Percentiles rank a stretch among this genome's conserved stretches.
Conservation (phyloP, 2,329 filamentous ascomycete genomes). For the Aspergillus eucalypticola region DNA sequence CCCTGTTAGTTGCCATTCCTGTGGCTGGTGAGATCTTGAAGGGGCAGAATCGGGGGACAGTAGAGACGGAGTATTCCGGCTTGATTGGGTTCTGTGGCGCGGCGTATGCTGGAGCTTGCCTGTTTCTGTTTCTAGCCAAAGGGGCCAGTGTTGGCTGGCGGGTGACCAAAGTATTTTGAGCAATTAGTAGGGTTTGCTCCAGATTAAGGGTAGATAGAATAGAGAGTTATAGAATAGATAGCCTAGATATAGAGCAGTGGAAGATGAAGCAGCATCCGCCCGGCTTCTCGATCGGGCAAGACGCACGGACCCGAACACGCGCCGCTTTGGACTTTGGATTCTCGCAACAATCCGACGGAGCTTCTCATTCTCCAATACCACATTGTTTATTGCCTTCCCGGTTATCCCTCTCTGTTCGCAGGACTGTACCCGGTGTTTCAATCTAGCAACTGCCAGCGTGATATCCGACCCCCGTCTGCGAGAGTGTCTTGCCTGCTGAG, state of each 20-base stretch:
- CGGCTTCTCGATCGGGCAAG: not conserved
- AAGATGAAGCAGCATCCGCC: not conserved
- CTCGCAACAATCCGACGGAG: not conserved
- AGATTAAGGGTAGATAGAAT: too few species aligned
- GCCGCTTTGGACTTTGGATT: not conserved
- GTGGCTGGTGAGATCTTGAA: conserved; percentile 27
- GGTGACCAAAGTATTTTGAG: not conserved
- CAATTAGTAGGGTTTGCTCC: too few species aligned
- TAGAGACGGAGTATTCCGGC: conserved; percentile 15
- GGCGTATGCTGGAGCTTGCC: conserved; percentile 30
- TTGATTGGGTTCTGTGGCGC: conserved; percentile 20
- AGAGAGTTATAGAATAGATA: too few species aligned
- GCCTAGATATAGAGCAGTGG: not conserved
- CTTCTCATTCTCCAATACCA: not conserved
- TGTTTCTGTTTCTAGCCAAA: conserved; percentile 8
- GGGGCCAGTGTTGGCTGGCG: conserved; percentile 5
- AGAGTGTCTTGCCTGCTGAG: not conserved
- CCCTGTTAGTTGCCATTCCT: conserved; percentile 24
- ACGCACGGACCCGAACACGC: not conserved
- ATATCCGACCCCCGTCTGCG: not conserved
- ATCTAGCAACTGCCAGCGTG: too few species aligned
- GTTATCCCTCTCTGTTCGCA: not conserved
- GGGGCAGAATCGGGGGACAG: conserved; percentile 10
- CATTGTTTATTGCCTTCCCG: too few species aligned
- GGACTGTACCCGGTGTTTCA: not conserved